Evolutionary conservation across 1,284 basidiomycete species (phyloP).

Genomic region (Pascua sp.): DNA sequence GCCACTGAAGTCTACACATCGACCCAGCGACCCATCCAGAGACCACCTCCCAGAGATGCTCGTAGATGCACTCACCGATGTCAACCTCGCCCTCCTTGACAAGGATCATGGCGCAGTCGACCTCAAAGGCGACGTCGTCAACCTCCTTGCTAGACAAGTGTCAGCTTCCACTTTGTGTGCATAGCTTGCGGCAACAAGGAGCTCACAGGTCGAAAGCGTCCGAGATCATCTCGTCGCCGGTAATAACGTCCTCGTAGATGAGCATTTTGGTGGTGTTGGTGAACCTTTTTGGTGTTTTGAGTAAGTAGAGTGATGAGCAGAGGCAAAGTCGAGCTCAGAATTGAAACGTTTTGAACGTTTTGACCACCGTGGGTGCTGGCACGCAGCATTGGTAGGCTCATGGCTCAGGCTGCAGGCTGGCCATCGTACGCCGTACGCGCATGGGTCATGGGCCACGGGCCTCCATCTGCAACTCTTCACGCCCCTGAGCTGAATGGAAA

Average conservation of each 20-base stretch:
- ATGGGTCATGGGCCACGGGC: too few species aligned
- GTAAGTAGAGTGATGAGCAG: slow-evolving; percentile 4
- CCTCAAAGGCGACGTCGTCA: slow-evolving; percentile 84
- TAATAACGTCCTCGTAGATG: slow-evolving; percentile 56
- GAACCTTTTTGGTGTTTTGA: slow-evolving; percentile 15
- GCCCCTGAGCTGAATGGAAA: background rate
- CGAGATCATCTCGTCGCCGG: slow-evolving; percentile 90
- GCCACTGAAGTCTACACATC: too few species aligned
- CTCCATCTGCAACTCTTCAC: background rate
- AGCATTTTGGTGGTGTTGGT: slow-evolving; percentile 32
- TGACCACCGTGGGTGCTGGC: background rate
- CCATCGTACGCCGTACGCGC: too few species aligned
- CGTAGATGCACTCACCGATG: slow-evolving; percentile 63
- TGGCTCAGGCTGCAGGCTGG: background rate
- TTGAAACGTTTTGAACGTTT: slow-evolving; percentile 7
- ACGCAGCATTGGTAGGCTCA: background rate
- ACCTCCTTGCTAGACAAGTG: slow-evolving; percentile 64
- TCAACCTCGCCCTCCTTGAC: slow-evolving; percentile 82
- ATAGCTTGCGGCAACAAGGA: too few species aligned
- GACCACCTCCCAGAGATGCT: background rate
- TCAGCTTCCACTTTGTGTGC: background rate
- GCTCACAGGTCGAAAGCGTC: slow-evolving; percentile 82
- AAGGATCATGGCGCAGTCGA: slow-evolving; percentile 73
- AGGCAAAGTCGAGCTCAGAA: slow-evolving; percentile 1
- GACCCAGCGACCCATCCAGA: too few species aligned